Base-by-base conservation (phyloP, 495 filamentous ascomycete genomes). In the Annulohypoxylon maeteangense region DNA sequence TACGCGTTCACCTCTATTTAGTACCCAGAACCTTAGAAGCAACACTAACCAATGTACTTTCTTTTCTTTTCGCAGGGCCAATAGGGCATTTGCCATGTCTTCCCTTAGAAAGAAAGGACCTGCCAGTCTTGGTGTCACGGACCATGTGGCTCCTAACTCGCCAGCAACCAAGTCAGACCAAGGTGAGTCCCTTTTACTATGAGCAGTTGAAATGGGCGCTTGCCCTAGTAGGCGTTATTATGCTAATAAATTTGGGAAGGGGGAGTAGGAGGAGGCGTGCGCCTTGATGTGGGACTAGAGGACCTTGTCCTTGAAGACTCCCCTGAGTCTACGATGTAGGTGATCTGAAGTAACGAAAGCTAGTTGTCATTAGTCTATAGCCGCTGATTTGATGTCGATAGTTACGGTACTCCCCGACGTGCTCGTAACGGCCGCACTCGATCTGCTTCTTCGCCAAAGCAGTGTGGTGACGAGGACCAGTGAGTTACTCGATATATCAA, bases 151-250 rank as follows among this genome's bases (percentile, higher is more conserved):
- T 22, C 12, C 20, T 2, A 32, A 53, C 7, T 65, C 65, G 10
- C 61, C 65, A 20, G 34, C 8, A 10, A 48, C 60, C 10, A 69
- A 73, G 56, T 73, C 65, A 5, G 70, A 73, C 12, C 56, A 69
- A 40, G 70, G 70, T 69, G 44, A 66, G 65, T 65, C 5, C 11
- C 2, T 20, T 67, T n/a, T 60, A 22, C 18, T 32, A 8, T 36
- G n/a, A 38, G 4, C 14, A 22, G 18, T 20, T 23, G 11, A 29
- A 32, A 7, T 11, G 11, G 25, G 16, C 5, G 7, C 31, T 12
- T 10, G 38, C 57, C 40, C 22, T 16, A 4, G 32, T 7, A 7
- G 12, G 5, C 2, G 1, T n/a, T 16, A 51, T 57, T 16, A 51
- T 57, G 20, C 50, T 73, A 23, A 73, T 23, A 38, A 1, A 18